Percentiles rank a stretch among this genome's conserved stretches.
Evolutionary conservation across 768 basidiomycete genomes (phyloP).

Genomic region (Candolleomyces efflorescens): DNA sequence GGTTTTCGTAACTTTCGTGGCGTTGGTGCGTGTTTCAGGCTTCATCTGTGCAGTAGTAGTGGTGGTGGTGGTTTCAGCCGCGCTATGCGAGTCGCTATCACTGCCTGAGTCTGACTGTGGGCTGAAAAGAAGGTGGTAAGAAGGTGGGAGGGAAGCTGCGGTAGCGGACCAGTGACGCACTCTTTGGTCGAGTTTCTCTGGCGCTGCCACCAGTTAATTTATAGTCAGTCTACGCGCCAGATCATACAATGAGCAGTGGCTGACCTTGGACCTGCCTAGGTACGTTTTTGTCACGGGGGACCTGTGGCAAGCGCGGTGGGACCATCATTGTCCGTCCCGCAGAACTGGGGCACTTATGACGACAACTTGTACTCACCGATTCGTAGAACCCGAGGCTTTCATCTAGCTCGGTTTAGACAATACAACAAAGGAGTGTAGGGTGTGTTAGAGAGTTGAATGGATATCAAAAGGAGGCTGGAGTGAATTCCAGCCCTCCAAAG

Average conservation of each 20-base stretch:
- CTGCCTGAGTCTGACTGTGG: not conserved
- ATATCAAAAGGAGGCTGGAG: no score
- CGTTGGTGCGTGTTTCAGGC: not conserved
- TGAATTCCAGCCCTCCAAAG: no score
- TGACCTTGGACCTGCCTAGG: not conserved
- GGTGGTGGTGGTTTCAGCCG: not conserved
- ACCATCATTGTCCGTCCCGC: not conserved
- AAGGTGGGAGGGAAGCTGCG: not conserved
- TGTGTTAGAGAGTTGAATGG: no score
- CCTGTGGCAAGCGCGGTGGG: not conserved
- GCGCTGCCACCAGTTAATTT: not conserved
- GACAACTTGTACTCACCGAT: no score
- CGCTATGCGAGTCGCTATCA: not conserved
- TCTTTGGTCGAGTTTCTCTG: not conserved
- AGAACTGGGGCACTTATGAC: not conserved
- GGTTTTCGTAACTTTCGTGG: no score
- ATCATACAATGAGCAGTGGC: not conserved
- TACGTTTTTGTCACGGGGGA: not conserved
- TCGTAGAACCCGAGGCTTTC: no score
- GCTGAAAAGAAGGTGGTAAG: not conserved
- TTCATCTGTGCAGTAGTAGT: no score
- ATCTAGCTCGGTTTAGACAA: no score
- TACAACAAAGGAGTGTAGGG: no score
- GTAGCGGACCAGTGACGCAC: not conserved
- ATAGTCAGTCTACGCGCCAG: not conserved